A percentile compares a stretch with the other conserved stretches of the same genome.
Evolutionary conservation across 164 flowering plant genomes (phyloP).

Genomic region (Echeveria elegans): DNA sequence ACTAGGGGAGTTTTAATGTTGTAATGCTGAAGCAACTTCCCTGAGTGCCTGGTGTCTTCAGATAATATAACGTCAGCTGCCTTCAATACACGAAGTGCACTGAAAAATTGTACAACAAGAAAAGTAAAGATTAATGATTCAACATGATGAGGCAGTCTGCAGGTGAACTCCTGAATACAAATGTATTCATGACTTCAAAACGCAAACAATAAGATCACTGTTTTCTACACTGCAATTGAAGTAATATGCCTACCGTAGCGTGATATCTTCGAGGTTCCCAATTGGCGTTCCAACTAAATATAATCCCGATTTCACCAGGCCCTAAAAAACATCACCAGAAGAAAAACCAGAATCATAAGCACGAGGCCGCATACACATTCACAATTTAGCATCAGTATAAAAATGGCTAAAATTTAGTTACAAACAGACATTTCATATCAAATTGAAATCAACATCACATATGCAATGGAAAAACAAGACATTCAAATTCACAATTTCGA

Average conservation of each 20-base stretch:
- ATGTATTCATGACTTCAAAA: neutral
- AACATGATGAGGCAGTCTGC: neutral
- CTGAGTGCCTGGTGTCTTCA: slow-evolving; percentile 94
- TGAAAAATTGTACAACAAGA: slow-evolving; percentile 14
- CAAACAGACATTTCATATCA: too few species aligned
- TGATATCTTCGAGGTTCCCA: slow-evolving; percentile 95
- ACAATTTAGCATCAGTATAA: neutral
- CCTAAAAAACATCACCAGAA: slow-evolving; percentile 25
- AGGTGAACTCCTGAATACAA: neutral
- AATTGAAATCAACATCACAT: neutral
- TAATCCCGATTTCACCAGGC: slow-evolving; percentile 62
- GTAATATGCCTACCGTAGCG: slow-evolving; percentile 22
- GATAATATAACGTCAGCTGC: slow-evolving; percentile 85
- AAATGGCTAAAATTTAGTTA: too few species aligned
- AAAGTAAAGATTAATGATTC: neutral
- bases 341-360: neutral
- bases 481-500: neutral
- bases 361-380: neutral
- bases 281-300: slow-evolving; percentile 93
- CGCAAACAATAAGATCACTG: neutral
- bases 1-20: slow-evolving; percentile 81
- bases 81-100: slow-evolving; percentile 82
- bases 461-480: neutral
- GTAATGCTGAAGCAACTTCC: slow-evolving; percentile 85
- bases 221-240: neutral